phyloP scores from a whole-genome alignment of 371 early-diverging fungal genomes.

The Rhizopus arrhizus region DNA sequence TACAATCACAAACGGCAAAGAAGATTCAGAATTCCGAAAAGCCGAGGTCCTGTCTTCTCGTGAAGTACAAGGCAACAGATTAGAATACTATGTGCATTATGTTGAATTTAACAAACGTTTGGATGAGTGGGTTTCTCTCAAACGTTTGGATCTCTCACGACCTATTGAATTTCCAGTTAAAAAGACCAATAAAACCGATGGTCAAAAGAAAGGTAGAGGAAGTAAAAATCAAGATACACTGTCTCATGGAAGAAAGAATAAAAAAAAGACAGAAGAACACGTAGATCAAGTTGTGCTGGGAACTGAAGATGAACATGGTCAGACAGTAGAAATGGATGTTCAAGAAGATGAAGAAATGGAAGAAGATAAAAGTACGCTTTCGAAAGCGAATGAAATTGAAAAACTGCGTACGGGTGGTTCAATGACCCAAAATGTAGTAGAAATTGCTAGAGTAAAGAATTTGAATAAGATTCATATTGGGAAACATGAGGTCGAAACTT shows the following conservation, averaged over 20 bases:
- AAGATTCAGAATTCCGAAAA: slow-evolving; percentile 67
- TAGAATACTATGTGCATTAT: slow-evolving; percentile 98
- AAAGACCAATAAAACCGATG: slow-evolving; percentile 39
- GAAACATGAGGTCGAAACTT: slow-evolving; percentile 90
- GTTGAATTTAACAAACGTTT: slow-evolving; percentile 98
- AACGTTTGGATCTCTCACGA: slow-evolving; percentile 70
- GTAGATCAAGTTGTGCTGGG: slow-evolving; percentile 18
- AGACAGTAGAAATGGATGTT: slow-evolving; percentile 25
- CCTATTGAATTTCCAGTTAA: slow-evolving; percentile 72
- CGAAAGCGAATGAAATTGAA: slow-evolving; percentile 92
- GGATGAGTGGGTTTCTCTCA: slow-evolving; percentile 95
- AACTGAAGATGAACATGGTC: slow-evolving; percentile 22
- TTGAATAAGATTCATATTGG: slow-evolving; percentile 94
- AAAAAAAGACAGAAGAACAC: slow-evolving; percentile 18
- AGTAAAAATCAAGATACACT: slow-evolving; percentile 28
- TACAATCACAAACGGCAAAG: slow-evolving; percentile 30
- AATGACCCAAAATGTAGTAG: slow-evolving; percentile 92
- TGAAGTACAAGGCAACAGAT: slow-evolving; percentile 42
- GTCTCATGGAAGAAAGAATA: slow-evolving; percentile 7
- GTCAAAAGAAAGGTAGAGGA: slow-evolving; percentile 48
- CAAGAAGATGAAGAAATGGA: slow-evolving; percentile 52
- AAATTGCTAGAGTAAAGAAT: slow-evolving; percentile 93
- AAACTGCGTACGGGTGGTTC: slow-evolving; percentile 88
- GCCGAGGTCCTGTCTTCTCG: slow-evolving; percentile 95
- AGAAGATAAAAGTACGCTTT: slow-evolving; percentile 50